phyloP scores from a whole-genome alignment of 169 alveolate genomes.

The Eimeria zaria region DNA sequence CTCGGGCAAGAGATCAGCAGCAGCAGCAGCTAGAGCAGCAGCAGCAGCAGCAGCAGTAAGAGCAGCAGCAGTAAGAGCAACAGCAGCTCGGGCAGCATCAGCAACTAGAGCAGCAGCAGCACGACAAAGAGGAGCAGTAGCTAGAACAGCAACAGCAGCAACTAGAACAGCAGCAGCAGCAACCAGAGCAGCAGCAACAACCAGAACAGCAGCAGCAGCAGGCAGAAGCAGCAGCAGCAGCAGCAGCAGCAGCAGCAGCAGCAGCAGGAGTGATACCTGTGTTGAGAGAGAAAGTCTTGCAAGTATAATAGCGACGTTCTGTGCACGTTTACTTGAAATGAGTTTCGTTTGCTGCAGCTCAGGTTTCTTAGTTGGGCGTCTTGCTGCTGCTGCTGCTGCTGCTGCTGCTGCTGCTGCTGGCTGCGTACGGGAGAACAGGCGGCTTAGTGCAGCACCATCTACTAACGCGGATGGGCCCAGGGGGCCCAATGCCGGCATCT shows the following conservation, averaged over 20 bases:
- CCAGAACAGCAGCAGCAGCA: background rate
- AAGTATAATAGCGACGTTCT: constrained; percentile 86
- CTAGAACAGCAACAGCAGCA: too few relatives aligned
- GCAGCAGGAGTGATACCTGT: constrained; percentile 34
- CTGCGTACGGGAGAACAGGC: constrained; percentile 42
- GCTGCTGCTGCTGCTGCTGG: constrained; percentile 45
- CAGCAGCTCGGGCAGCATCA: too few relatives aligned
- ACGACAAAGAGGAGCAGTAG: too few relatives aligned
- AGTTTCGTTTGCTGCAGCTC: constrained; percentile 39
- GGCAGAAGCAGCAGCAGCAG: background rate
- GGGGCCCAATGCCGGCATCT: constrained; percentile 74
- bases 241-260: background rate
- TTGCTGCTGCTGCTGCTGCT: background rate
- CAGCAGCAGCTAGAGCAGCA: constrained; percentile 19
- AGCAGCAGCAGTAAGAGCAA: too few relatives aligned
- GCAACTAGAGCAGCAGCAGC: too few relatives aligned
- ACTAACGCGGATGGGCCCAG: constrained; percentile 14
- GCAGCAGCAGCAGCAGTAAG: too few relatives aligned
- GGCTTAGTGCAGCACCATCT: constrained; percentile 39
- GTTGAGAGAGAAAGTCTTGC: constrained; percentile 86
- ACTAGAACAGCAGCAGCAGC: too few relatives aligned
- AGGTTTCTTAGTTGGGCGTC: constrained; percentile 6
- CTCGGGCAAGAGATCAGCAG: background rate
- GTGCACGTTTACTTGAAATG: constrained; percentile 86
- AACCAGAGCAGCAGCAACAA: too few relatives aligned